Conservation (phyloP, 2,329 filamentous ascomycete genomes). For the Diaporthe sp. region DNA sequence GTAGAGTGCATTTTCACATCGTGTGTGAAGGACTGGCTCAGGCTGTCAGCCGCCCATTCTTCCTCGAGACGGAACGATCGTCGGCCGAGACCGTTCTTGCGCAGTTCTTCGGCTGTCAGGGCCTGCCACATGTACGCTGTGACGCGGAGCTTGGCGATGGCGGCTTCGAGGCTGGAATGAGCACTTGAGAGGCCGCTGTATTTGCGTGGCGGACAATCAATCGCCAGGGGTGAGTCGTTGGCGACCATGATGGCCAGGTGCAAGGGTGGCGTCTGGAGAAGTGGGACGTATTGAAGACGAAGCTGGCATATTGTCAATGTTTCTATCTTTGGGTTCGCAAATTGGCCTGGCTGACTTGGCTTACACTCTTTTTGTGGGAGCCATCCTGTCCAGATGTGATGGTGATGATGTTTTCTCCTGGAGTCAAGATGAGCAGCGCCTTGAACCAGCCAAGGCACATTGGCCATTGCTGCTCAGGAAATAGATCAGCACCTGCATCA, state of each 20-base stretch:
- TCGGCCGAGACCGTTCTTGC: conserved; percentile 75
- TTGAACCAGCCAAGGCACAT: conserved; percentile 44
- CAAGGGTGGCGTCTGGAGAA: conserved; percentile 71
- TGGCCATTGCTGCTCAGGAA: conserved; percentile 44
- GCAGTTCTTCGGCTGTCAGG: conserved; percentile 82
- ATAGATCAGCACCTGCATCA: conserved; percentile 15
- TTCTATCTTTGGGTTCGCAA: background rate
- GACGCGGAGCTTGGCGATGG: conserved; percentile 79
- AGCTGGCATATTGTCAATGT: background rate
- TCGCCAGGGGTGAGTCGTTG: conserved; percentile 77
- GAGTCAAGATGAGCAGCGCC: conserved; percentile 43
- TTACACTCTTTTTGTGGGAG: background rate
- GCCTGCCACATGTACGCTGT: conserved; percentile 84
- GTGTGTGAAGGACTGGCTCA: conserved; percentile 58
- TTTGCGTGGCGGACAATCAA: conserved; percentile 75
- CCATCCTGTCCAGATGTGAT: background rate
- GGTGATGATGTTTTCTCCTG: conserved; percentile 41
- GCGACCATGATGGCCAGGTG: conserved; percentile 79
- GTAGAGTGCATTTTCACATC: conserved; percentile 40
- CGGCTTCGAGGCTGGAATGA: conserved; percentile 68
- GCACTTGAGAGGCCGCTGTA: conserved; percentile 67
- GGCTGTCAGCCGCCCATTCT: conserved; percentile 77
- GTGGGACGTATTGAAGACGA: conserved; percentile 65
- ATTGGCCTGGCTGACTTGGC: background rate
- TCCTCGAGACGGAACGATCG: conserved; percentile 82